Evolutionary conservation across 345 rosid species (phyloP), one percentile per base, ranked within the genome.

Genomic region (Salix brachista): DNA sequence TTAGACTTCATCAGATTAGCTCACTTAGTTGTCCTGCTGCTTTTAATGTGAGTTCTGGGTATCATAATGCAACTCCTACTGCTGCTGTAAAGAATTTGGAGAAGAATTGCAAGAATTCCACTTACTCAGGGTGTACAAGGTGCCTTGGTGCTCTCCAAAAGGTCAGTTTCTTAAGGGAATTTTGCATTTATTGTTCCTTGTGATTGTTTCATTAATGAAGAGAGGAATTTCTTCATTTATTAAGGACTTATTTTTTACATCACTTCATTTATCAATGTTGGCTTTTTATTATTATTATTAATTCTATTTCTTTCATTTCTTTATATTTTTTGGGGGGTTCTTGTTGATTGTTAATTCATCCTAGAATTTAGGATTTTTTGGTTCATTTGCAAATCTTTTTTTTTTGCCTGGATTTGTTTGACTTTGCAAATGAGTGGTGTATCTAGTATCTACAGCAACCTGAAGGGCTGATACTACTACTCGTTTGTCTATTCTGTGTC

Each of bases 21-120:
- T 96, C 99, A 0, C 89, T 96, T 77, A 91, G 98, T 80, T 96
- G 98, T 75, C 97, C 99, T 17, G 98, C 97, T 1, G 97, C 99
- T 69, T 96, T 96, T 62, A 94, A 89, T 60, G 87, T 96, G 48
- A 84, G 91, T 66, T 64, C 88, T 54, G 94, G 90, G 6, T 87
- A 79, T 34, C 85, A 77, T 17, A 92, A 96, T 82, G 98, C 91
- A 23, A 93, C 95, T 1, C 98, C 99, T 14, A 96, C 98, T 39
- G 91, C 97, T 44, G 95, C 91, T 28, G 97, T 94, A 4, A 90
- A 73, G 87, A 92, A 88, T 80, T 82, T 96, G 76, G 98, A 96
- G 91, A 96, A 84, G 74, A 94, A 86, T 73, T 96, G 99, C 82
- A 82, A 85, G 77, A 96, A 93, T 78, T 93, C 99, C 14, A 87